These are phyloP conservation scores for Fusarium palustre DNA, from an alignment of 2,329 filamentous ascomycete species.

Conservation along the genomic window DNA sequence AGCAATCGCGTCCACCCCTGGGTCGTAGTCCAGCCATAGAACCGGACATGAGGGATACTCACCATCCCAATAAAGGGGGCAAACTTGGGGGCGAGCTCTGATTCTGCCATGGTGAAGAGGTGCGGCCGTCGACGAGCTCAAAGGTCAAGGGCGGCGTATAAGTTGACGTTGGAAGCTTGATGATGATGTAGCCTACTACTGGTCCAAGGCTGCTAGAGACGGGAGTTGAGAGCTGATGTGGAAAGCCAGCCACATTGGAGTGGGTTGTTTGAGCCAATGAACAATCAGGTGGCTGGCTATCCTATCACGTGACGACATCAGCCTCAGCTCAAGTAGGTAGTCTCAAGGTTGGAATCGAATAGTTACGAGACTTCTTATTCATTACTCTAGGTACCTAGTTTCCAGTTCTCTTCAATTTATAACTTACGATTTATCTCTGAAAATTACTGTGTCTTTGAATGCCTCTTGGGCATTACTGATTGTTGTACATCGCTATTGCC, in stretches of 20 bases:
- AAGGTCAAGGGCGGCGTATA: constrained; percentile 33
- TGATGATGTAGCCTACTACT: constrained; percentile 48
- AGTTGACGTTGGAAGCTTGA: constrained; percentile 43
- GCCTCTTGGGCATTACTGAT: constrained; percentile 4
- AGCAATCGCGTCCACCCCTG: constrained; percentile 39
- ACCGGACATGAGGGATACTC: constrained; percentile 52
- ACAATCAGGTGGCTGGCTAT: background rate
- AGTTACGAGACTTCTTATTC: background rate
- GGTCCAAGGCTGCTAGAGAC: constrained; percentile 40
- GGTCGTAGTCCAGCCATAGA: constrained; percentile 6
- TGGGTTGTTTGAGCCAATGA: constrained; percentile 32
- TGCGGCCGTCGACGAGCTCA: constrained; percentile 37
- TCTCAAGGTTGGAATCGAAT: background rate
- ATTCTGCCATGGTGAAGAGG: constrained; percentile 59
- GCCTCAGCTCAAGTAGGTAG: background rate
- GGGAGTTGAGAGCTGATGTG: constrained; percentile 39
- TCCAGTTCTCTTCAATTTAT: too few species aligned
- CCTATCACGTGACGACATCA: constrained; percentile 23
- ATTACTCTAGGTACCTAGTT: too few species aligned
- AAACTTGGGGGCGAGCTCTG: constrained; percentile 79
- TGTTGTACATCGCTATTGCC: constrained; percentile 8
- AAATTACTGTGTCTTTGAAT: background rate
- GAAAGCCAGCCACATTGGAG: constrained; percentile 34
- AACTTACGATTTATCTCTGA: background rate
- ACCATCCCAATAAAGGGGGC: constrained; percentile 92